Base-by-base conservation (phyloP, 2,329 filamentous ascomycete genomes). In the Talaromyces piceae region DNA sequence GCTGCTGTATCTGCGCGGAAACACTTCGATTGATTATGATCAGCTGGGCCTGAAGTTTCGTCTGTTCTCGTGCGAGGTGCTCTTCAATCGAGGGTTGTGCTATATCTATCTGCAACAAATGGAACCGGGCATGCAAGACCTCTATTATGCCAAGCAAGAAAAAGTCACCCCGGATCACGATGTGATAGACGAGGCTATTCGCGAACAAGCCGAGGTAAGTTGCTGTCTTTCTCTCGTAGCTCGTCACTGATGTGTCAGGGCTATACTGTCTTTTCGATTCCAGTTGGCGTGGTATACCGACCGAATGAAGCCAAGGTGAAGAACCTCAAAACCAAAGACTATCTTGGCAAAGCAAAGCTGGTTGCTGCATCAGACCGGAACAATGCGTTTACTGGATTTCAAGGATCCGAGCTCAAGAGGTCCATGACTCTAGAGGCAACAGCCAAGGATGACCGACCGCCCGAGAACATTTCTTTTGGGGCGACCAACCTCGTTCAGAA, bases 291-390 rank as follows among this genome's bases (percentile, higher is more conserved):
- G 27, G 81, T 98, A 13, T 98, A 97, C 71, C 80, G 93, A 53
- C 93, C 93, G 20, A 97, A 96, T 66, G 91, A 95, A 63, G 91
- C 93, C 57, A 98, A 98, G 71, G 93, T 98, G 59, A 94, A 94
- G 72, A 98, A 98, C 64, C 76, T 98, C 62, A 95, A 96, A 76
- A 88, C 90, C 20, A 97, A 97, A 68, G 91, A 98, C 66, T 98
- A 98, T 63, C 82, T 98, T 3, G 93, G 93, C 55, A 96, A 96
- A 70, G 90, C 93, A n/a, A 82, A 89, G 54, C 77, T 98, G 28
- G 88, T 98, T 7, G 93, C 93, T 22, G 87, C 91, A 23, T 88
- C 88, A 1, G 89, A 95, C 62, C 80, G 85, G 50, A 74, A 80
- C 57, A 91, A 91, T 68, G 86, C 83, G 23, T 93, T 88, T 61